Conservation (phyloP, 2,329 filamentous ascomycete species). For the Fusarium sp. region DNA sequence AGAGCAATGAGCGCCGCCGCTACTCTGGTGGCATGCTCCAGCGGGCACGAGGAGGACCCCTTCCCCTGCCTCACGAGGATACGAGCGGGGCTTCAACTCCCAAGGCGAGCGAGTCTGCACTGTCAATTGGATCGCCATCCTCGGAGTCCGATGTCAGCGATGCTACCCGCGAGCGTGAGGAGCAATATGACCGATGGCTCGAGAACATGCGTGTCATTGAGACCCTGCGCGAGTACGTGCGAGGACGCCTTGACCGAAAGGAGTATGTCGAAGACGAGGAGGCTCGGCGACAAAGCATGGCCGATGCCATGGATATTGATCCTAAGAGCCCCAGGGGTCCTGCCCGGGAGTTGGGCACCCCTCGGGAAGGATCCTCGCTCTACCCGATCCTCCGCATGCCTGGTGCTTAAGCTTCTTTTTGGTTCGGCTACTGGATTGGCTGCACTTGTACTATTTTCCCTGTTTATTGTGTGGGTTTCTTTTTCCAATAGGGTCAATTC, state of each 20-base stretch:
- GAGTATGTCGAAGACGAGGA: slow-evolving; percentile 63
- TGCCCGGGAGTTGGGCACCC: slow-evolving; percentile 42
- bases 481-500: neutral
- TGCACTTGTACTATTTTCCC: slow-evolving; percentile 45
- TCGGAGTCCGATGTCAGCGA: slow-evolving; percentile 70
- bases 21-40: slow-evolving; percentile 79
- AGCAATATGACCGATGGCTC: slow-evolving; percentile 76
- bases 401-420: slow-evolving; percentile 47
- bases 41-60: slow-evolving; percentile 65
- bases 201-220: slow-evolving; percentile 78
- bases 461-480: slow-evolving; percentile 15
- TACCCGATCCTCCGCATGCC: slow-evolving; percentile 61
- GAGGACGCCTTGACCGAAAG: slow-evolving; percentile 69
- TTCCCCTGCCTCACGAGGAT: slow-evolving; percentile 56
- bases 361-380: slow-evolving; percentile 54
- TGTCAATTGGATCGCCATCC: slow-evolving; percentile 67
- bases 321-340: slow-evolving; percentile 51
- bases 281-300: slow-evolving; percentile 33
- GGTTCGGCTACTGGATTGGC: slow-evolving; percentile 28
- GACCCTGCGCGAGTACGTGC: slow-evolving; percentile 71
- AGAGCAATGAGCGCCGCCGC: slow-evolving; percentile 74
- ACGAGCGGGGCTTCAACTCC: slow-evolving; percentile 61
- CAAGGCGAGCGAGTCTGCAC: slow-evolving; percentile 60
- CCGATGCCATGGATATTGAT: slow-evolving; percentile 58
- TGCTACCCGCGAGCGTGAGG: slow-evolving; percentile 70